Base-by-base conservation (phyloP, 805 yeast genomes). In the Kodamaea kaohsiungensis region DNA sequence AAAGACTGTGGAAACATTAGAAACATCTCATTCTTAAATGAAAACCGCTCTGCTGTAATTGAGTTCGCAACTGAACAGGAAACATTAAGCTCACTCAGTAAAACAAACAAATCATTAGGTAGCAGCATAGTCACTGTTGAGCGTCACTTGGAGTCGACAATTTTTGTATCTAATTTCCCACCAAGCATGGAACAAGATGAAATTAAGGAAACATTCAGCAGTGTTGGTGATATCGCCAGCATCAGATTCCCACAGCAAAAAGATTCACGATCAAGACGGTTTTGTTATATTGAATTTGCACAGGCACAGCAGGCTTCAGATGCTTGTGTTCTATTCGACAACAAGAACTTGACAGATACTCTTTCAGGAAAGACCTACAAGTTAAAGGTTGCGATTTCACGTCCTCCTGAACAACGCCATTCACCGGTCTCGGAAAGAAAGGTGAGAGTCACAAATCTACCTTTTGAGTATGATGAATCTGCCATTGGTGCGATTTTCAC, bases 131-230 rank as follows among this genome's bases (percentile, higher is more conserved):
- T 89, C 0, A 48, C 61, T 2, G 87, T 89, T 0, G 65, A 64
- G 2, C 67, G 79, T 37, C 67, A 82, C 2, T 62, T 69, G 17
- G 72, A 79, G 12, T 72, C 81, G 38, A 86, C 91, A 0, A 54
- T 89, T 0, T 90, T 90, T 87, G 84, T 86, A 1, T 81, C 92
- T 0, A 89, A 89, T 61, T 89, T 81, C 61, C 91, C 96, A 0
- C 86, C 89, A 1, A 61, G 70, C 0, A 79, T 65, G 54, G 73
- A 76, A 0, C 71, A 72, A 19, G 67, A 65, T 0, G 70, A 76
- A 3, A 49, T 90, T 0, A 59, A 61, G 13, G 56, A 61, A 0
- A 17, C 80, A 9, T 85, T 89, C 61, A 53, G 63, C 0, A 46
- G 66, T 1, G 63, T 61, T 42, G 54, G 53, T 25, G 84, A 85